phyloP scores from a whole-genome alignment of 1,284 basidiomycete genomes.

The Irpex sp. region DNA sequence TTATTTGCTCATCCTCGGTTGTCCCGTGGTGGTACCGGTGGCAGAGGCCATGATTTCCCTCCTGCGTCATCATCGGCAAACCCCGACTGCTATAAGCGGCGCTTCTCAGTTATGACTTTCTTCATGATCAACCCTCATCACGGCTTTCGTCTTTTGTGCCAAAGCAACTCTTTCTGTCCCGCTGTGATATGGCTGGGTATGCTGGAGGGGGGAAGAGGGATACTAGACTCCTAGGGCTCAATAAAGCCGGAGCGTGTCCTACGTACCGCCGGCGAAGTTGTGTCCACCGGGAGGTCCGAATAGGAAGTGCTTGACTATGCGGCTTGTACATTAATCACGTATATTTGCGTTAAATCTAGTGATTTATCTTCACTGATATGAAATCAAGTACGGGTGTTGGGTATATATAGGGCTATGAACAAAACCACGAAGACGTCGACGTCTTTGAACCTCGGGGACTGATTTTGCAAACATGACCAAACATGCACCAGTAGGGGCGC shows the following conservation, averaged over 20 bases:
- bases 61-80: not conserved
- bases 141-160: slow-evolving; percentile 29
- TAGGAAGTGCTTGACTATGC: slow-evolving; percentile 75
- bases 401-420: too few species aligned
- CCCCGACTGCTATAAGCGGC: not conserved
- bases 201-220: slow-evolving; percentile 36
- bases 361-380: not conserved
- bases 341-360: not conserved
- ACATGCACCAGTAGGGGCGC: too few species aligned
- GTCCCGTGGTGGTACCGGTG: not conserved
- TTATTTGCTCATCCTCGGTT: not conserved
- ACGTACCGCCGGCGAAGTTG: slow-evolving; percentile 13
- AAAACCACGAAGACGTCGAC: too few species aligned
- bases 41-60: not conserved
- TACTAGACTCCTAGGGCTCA: slow-evolving; percentile 54
- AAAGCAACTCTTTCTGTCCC: slow-evolving; percentile 41
- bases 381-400: too few species aligned
- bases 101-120: slow-evolving; percentile 1
- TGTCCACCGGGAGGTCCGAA: slow-evolving; percentile 30
- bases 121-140: slow-evolving; percentile 33
- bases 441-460: too few species aligned
- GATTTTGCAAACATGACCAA: too few species aligned
- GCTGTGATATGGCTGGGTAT: slow-evolving; percentile 42
- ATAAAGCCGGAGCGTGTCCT: slow-evolving; percentile 77
- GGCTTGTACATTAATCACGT: slow-evolving; percentile 46